Conservation (phyloP, 179 eudicot species). For the Camellia oleifera region DNA sequence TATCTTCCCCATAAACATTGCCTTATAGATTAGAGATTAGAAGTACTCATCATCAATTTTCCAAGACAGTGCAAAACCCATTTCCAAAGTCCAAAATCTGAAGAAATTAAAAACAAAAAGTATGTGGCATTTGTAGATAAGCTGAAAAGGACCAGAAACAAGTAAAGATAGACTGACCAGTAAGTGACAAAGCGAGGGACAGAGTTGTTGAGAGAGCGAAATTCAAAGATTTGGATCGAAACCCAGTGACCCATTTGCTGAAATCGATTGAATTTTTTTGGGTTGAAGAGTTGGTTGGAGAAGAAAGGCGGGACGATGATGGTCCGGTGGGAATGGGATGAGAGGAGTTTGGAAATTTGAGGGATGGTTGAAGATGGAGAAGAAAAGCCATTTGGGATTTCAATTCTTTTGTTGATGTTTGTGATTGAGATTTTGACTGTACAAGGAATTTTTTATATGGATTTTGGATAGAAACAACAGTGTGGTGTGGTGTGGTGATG, state of each 20-base stretch:
- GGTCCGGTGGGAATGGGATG: conserved; percentile 19
- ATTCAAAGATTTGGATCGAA: conserved; percentile 47
- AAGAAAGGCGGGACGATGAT: conserved; percentile 16
- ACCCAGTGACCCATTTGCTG: conserved; percentile 41
- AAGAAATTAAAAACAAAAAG: not conserved
- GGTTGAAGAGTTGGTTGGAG: not conserved
- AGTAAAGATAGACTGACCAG: conserved; percentile 34
- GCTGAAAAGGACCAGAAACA: not conserved
- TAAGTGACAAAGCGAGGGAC: conserved; percentile 52
- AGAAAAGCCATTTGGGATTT: conserved; percentile 16
- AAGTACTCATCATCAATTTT: not conserved
- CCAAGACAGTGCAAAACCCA: not conserved
- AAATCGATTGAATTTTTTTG: conserved; percentile 20
- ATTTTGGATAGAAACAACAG: not conserved
- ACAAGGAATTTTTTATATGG: not conserved
- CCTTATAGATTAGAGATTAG: too few species aligned
- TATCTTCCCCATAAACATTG: not conserved
- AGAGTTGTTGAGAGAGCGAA: conserved; percentile 66
- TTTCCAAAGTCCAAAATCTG: not conserved
- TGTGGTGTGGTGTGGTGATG: not conserved
- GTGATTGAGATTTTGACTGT: not conserved
- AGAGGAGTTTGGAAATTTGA: conserved; percentile 13
- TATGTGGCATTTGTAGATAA: not conserved
- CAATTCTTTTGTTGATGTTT: not conserved
- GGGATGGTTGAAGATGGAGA: conserved; percentile 19